Percentiles rank a stretch among this genome's conserved stretches.
Evolutionary conservation across 2,329 filamentous ascomycete species (phyloP).

Genomic region (Fusarium sp.): DNA sequence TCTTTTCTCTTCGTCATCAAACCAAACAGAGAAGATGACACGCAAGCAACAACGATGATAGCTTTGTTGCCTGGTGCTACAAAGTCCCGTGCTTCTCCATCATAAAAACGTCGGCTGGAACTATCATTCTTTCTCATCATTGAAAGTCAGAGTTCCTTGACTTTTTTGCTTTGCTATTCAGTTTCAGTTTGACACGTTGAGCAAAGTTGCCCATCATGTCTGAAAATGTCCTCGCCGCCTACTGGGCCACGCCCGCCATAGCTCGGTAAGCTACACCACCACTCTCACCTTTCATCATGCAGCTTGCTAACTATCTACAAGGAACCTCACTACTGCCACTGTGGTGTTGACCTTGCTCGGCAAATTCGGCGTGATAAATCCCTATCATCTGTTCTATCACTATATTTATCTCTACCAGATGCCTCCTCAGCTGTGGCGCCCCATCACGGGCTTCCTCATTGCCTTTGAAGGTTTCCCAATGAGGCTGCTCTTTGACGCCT

Average conservation of each 20-base stretch:
- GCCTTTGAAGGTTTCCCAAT: slow-evolving; percentile 49
- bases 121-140: slow-evolving; percentile 12
- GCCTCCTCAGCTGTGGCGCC: slow-evolving; percentile 58
- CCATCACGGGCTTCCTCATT: slow-evolving; percentile 57
- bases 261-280: slow-evolving; percentile 52
- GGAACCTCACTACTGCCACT: slow-evolving; percentile 73
- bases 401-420: slow-evolving; percentile 60
- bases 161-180: slow-evolving; percentile 20
- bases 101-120: slow-evolving; percentile 31
- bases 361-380: slow-evolving; percentile 64
- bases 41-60: slow-evolving; percentile 51
- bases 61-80: slow-evolving; percentile 45
- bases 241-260: slow-evolving; percentile 56
- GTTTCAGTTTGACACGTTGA: slow-evolving; percentile 32
- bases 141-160: slow-evolving; percentile 11
- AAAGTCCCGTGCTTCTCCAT: slow-evolving; percentile 35
- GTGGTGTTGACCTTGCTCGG: slow-evolving; percentile 71
- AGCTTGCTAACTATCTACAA: slow-evolving; percentile 50
- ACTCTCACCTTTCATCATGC: background rate
- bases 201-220: slow-evolving; percentile 51
- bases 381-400: slow-evolving; percentile 57
- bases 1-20: slow-evolving; percentile 40
- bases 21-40: slow-evolving; percentile 48
- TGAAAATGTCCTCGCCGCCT: slow-evolving; percentile 48
- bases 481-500: slow-evolving; percentile 77